phyloP scores from a whole-genome alignment of 805 yeast genomes.

The Suhomyces faveliae region DNA sequence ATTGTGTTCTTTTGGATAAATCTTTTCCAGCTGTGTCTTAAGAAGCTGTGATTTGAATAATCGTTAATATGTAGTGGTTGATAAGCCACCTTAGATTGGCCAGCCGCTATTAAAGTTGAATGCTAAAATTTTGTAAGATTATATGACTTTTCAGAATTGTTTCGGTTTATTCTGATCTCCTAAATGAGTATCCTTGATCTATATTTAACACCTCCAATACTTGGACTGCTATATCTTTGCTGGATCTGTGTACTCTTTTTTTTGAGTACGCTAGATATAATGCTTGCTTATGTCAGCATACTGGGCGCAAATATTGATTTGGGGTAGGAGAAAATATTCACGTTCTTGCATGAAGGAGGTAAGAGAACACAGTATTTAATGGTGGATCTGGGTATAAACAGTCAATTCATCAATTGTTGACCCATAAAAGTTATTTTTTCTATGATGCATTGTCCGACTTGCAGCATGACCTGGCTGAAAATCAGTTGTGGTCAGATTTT shows the following conservation, averaged over 20 bases:
- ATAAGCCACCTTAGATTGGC: not conserved
- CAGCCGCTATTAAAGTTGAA: not conserved
- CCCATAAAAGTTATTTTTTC: no score
- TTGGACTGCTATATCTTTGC: not conserved
- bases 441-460: no score
- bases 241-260: not conserved
- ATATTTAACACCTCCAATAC: not conserved
- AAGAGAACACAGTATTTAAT: no score
- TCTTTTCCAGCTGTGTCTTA: not conserved
- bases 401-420: no score
- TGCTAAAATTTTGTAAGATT: not conserved
- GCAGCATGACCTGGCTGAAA: no score
- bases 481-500: no score
- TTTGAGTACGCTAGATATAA: not conserved
- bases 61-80: not conserved
- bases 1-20: not conserved
- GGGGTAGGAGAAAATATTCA: not conserved
- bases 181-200: not conserved
- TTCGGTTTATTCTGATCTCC: not conserved
- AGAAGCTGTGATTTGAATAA: not conserved
- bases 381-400: not conserved
- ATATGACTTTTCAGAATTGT: not conserved
- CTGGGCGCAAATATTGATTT: not conserved
- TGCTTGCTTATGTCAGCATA: not conserved
- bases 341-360: no score